Percentiles rank a stretch among this genome's conserved stretches.
These are phyloP conservation scores for Xerocomus spinulosus DNA, from an alignment of 768 basidiomycete genomes.

Conservation along the genomic window DNA sequence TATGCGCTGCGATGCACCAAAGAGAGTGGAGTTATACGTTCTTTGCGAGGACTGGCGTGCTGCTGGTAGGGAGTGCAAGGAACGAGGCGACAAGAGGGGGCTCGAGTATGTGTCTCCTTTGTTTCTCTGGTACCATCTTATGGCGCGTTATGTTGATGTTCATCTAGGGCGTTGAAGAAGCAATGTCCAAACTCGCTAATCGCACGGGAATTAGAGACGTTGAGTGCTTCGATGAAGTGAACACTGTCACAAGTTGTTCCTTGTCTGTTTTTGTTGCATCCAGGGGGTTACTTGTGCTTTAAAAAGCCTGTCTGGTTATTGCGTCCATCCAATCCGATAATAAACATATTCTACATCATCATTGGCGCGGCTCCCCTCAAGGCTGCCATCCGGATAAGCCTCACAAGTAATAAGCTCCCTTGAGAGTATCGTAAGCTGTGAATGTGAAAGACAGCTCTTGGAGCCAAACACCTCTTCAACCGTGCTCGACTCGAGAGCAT, in stretches of 20 bases:
- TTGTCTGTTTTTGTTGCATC: neutral
- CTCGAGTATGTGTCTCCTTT: conserved; percentile 61
- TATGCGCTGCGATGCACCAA: conserved; percentile 75
- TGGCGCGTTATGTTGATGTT: conserved; percentile 1
- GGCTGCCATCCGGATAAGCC: conserved; percentile 23
- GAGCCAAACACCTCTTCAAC: conserved; percentile 52
- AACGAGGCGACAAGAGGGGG: conserved; percentile 77
- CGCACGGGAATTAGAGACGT: conserved; percentile 68
- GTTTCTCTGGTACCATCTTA: neutral
- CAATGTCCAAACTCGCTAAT: conserved; percentile 79
- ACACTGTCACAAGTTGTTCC: neutral
- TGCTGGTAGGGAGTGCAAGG: conserved; percentile 88
- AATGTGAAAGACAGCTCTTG: neutral
- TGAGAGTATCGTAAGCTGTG: conserved; percentile 45
- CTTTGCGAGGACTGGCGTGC: conserved; percentile 86
- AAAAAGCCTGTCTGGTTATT: conserved; percentile 1
- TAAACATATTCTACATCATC: conserved; percentile 66
- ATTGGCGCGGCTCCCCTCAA: conserved; percentile 28
- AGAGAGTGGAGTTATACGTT: conserved; percentile 82
- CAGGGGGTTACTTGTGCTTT: too few relatives aligned
- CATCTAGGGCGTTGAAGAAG: conserved; percentile 59
- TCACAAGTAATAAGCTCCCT: conserved; percentile 57
- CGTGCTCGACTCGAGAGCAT: conserved; percentile 51
- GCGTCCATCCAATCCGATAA: conserved; percentile 66
- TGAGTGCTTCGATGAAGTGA: conserved; percentile 65